Evolutionary conservation across 2,329 filamentous ascomycete species (phyloP), one percentile per base, ranked within the genome.

Genomic region (Cercospora zeae-maydis): DNA sequence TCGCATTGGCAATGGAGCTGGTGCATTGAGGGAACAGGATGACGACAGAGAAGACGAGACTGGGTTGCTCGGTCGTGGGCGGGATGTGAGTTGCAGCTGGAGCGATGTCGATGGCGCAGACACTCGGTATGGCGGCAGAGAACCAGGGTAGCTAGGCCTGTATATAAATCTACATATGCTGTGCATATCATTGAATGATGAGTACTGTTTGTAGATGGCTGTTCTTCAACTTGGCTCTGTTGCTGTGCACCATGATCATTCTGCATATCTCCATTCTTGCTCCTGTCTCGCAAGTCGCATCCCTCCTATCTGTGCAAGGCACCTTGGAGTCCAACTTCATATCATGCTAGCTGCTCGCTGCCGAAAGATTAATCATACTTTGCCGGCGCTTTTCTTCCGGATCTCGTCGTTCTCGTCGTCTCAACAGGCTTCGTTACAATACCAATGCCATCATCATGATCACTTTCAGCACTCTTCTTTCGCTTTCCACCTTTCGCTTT

Each of bases 1-100:
- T 36, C 56, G 61, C 52, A 75, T 72, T 19, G 72, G 66, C 6
- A 70, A 67, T 45, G 75, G 71, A 9, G 67, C 70, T 45, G 75
- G 76, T 1, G 74, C 72, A 3, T 55, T 78, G 49, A 72, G 77
- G 19, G 75, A 78, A 62, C 69, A 76, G 42, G 62, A 67, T 4
- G 73, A 73, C 10, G 76, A 70, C n/a, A 70, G 68, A 9, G 75
- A 74, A 56, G 78, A 79, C 61, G 75, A 77, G 67, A 66, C 73
- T n/a, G 78, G 78, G 1, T 63, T 80, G 45, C 67, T 81, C 8
- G 49, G 39, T 14, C 56, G 58, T 31, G 58, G 61, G 7, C 37
- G 39, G 7, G 14, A 34, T 7, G 21, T 39, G 10, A 58, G 31
- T 24, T 36, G 30, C 16, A 58, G 56, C 24, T 58, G 56, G 56